phyloP scores from a whole-genome alignment of 768 basidiomycete genomes.

The Lyophyllum semitale region DNA sequence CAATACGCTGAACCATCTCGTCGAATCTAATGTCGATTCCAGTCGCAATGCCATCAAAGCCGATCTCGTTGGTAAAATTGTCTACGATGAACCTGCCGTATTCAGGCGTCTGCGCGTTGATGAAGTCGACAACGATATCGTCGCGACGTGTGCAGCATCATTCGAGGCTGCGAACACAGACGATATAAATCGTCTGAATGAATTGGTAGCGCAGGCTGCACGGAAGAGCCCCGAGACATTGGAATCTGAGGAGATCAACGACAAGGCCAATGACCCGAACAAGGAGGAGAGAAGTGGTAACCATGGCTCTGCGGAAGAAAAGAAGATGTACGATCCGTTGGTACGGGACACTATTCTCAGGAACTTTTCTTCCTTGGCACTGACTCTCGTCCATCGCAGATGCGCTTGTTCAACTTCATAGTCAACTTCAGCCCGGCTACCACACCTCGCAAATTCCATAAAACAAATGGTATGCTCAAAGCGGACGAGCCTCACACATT shows the following conservation, averaged over 20 bases:
- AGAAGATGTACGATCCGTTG: slow-evolving; percentile 15
- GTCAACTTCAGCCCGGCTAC: slow-evolving; percentile 8
- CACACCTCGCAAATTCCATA: background rate
- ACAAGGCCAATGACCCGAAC: background rate
- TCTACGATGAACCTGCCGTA: background rate
- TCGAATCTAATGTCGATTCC: background rate
- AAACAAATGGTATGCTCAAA: background rate
- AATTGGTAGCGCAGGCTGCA: background rate
- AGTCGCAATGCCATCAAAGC: background rate
- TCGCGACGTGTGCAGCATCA: background rate
- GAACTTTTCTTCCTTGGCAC: background rate
- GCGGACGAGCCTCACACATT: slow-evolving; percentile 5
- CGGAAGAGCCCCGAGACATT: background rate
- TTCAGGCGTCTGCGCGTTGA: background rate
- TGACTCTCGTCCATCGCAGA: background rate
- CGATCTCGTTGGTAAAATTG: background rate
- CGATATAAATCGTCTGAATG: background rate
- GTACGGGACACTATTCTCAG: slow-evolving; percentile 7
- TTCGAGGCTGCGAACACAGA: background rate
- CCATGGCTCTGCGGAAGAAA: slow-evolving; percentile 8
- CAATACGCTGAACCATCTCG: no score
- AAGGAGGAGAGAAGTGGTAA: slow-evolving; percentile 1
- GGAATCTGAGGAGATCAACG: background rate
- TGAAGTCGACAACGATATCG: background rate
- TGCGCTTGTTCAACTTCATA: slow-evolving; percentile 12